Percentiles rank a stretch among this genome's conserved stretches.
Conservation (phyloP, 1,284 basidiomycete species). For the Somion occarium region DNA sequence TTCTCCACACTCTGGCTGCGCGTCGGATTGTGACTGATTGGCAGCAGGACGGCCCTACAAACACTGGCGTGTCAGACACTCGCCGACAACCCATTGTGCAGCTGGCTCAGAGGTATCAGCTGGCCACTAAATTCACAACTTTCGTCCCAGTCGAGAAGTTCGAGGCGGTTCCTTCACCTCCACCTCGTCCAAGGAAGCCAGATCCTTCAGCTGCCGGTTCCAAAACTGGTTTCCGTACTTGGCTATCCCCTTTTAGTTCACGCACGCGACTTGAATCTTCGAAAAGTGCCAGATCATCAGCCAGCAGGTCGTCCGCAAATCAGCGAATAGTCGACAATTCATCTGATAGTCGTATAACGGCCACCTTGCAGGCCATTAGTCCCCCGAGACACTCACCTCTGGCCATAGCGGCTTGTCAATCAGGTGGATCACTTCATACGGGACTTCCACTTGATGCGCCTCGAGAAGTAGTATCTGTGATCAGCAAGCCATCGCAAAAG, state of each 20-base stretch:
- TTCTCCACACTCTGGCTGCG: slow-evolving; percentile 14
- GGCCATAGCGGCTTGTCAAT: no score
- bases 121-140: slow-evolving; percentile 11
- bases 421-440: no score
- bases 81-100: slow-evolving; percentile 6
- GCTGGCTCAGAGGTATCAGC: slow-evolving; percentile 9
- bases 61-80: slow-evolving; percentile 1
- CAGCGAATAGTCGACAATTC: no score
- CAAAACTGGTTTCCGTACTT: neutral
- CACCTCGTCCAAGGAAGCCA: neutral
- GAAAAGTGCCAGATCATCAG: no score
- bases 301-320: no score
- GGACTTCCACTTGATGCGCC: no score
- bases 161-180: neutral
- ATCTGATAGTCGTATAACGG: no score
- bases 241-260: neutral
- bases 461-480: no score
- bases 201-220: neutral
- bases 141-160: slow-evolving; percentile 6
- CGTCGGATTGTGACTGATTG: slow-evolving; percentile 12
- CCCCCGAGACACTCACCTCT: no score
- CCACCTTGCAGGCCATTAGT: no score
- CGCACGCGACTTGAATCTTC: neutral
- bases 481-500: no score
- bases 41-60: neutral